A percentile compares a stretch with the other conserved stretches of the same genome.
These are phyloP conservation scores for Solanum lycopersicoides DNA, from an alignment of 257 asterid species.

Conservation along the genomic window DNA sequence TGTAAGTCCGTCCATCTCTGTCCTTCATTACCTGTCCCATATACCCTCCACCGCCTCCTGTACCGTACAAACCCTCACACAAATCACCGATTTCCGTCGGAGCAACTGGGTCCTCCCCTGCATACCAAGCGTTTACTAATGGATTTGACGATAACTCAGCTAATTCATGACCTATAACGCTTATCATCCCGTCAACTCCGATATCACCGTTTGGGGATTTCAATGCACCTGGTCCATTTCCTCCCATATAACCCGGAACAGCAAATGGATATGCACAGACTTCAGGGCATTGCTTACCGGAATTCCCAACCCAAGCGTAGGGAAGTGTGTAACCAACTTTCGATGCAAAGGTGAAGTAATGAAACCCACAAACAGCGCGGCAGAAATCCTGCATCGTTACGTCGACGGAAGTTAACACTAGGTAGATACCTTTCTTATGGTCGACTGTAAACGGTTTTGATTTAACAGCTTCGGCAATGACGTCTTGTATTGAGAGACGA, in stretches of 20 bases:
- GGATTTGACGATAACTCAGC: slow-evolving; percentile 92
- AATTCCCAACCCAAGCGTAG: slow-evolving; percentile 90
- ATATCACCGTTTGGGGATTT: slow-evolving; percentile 64
- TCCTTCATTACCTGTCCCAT: slow-evolving; percentile 69
- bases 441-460: slow-evolving; percentile 74
- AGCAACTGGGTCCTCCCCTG: slow-evolving; percentile 90
- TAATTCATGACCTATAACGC: slow-evolving; percentile 85
- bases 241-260: slow-evolving; percentile 73
- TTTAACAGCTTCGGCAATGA: slow-evolving; percentile 61
- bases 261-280: slow-evolving; percentile 93
- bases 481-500: slow-evolving; percentile 60
- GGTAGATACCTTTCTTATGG: slow-evolving; percentile 77
- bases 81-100: slow-evolving; percentile 90
- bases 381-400: slow-evolving; percentile 90
- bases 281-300: slow-evolving; percentile 85
- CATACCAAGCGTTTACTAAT: slow-evolving; percentile 95
- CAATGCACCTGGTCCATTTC: slow-evolving; percentile 50
- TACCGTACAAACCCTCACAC: slow-evolving; percentile 90
- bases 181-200: slow-evolving; percentile 86
- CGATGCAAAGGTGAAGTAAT: slow-evolving; percentile 87
- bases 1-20: slow-evolving; percentile 47
- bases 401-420: slow-evolving; percentile 66
- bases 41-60: slow-evolving; percentile 90
- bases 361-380: slow-evolving; percentile 92
- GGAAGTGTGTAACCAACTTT: slow-evolving; percentile 74